A percentile compares a stretch with the other conserved stretches of the same genome.
These are phyloP conservation scores for Coniochaeta sp. DNA, from an alignment of 2,329 filamentous ascomycete genomes.

Conservation along the genomic window DNA sequence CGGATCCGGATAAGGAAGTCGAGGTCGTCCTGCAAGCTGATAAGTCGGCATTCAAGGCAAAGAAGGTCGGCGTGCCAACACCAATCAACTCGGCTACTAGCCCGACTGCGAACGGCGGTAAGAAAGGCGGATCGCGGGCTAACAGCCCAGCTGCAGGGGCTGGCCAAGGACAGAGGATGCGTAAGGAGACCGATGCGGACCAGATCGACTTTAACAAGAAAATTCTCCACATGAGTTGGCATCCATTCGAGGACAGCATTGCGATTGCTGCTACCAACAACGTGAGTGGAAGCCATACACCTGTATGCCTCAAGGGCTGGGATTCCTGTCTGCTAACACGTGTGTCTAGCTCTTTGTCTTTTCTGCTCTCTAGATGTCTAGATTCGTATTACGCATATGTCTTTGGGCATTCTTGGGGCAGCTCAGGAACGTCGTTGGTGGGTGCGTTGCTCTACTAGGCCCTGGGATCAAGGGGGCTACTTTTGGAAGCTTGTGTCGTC, in stretches of 20 bases:
- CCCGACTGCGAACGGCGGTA: constrained; percentile 64
- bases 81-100: constrained; percentile 83
- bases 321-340: constrained; percentile 13
- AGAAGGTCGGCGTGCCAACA: constrained; percentile 97
- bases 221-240: constrained; percentile 99
- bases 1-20: constrained; percentile 90
- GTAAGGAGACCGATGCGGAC: constrained; percentile 97
- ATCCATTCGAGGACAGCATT: constrained; percentile 99
- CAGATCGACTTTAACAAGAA: constrained; percentile 99
- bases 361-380: constrained; percentile 19
- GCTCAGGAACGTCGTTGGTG: background rate
- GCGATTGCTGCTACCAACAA: constrained; percentile 99
- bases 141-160: constrained; percentile 73
- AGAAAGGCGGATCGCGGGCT: constrained; percentile 83
- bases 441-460: background rate
- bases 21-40: constrained; percentile 97
- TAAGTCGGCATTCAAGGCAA: constrained; percentile 98
- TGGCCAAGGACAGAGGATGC: constrained; percentile 86
- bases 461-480: background rate
- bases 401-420: constrained; percentile 2
- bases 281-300: constrained; percentile 50
- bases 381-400: constrained; percentile 1
- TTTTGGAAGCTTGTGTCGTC: background rate
- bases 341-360: constrained; percentile 23
- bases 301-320: background rate